These are phyloP conservation scores for Aureoboletus auriporus DNA, from an alignment of 768 basidiomycete genomes.

Conservation along the genomic window DNA sequence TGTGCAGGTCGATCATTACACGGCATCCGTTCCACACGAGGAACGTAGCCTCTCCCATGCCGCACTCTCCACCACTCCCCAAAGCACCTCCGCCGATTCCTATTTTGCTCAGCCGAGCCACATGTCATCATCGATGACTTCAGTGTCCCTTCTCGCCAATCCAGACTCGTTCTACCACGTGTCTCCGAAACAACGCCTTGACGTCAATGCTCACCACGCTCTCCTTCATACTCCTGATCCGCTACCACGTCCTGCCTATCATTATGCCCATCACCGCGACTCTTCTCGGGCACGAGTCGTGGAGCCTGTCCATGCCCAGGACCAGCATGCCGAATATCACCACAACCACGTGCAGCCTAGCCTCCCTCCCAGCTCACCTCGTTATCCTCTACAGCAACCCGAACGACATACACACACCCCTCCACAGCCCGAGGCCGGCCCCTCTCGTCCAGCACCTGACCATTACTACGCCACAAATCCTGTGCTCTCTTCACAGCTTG, in stretches of 20 bases:
- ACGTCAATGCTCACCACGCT: constrained; percentile 26
- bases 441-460: constrained; percentile 13
- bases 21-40: constrained; percentile 28
- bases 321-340: constrained; percentile 26
- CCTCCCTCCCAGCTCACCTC: constrained; percentile 16
- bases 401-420: constrained; percentile 14
- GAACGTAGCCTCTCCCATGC: constrained; percentile 24
- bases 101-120: constrained; percentile 22
- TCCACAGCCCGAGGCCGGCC: constrained; percentile 17
- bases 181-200: constrained; percentile 26
- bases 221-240: constrained; percentile 26
- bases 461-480: constrained; percentile 13
- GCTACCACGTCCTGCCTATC: constrained; percentile 27
- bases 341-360: constrained; percentile 20
- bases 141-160: constrained; percentile 23
- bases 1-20: constrained; percentile 34
- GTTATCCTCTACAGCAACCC: constrained; percentile 15
- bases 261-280: constrained; percentile 23
- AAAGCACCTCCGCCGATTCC: constrained; percentile 16
- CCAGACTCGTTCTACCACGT: constrained; percentile 24
- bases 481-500: constrained; percentile 15
- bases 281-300: constrained; percentile 26
- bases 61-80: constrained; percentile 21
- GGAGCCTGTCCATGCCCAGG: constrained; percentile 20
- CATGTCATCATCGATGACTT: constrained; percentile 28